These are phyloP conservation scores for Candida silvatica DNA, from an alignment of 805 yeast genomes.

Conservation along the genomic window DNA sequence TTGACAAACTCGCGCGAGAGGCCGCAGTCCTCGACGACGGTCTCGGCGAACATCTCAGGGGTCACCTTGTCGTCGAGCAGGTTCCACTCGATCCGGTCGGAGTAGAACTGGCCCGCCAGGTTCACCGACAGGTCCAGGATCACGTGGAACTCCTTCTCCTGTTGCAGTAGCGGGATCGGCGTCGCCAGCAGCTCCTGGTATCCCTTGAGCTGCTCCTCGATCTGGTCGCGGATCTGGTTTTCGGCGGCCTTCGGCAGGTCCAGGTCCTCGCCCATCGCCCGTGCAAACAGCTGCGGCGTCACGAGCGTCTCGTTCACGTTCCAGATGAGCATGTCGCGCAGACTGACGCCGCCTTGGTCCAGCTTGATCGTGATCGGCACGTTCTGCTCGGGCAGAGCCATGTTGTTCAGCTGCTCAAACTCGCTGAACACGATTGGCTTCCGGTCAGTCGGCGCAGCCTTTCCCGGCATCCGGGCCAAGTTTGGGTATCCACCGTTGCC, in stretches of 20 bases:
- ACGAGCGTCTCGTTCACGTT: conserved; percentile 54
- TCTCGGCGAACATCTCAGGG: conserved; percentile 79
- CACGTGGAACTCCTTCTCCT: conserved; percentile 54
- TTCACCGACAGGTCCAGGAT: conserved; percentile 76
- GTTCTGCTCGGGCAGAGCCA: conserved; percentile 33
- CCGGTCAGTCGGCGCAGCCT: conserved; percentile 31
- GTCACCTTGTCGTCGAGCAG: conserved; percentile 43
- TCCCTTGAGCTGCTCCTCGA: conserved; percentile 75
- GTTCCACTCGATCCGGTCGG: conserved; percentile 95
- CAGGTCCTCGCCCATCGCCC: conserved; percentile 71
- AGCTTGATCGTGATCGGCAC: conserved; percentile 62
- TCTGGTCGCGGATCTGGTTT: conserved; percentile 55
- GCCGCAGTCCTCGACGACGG: conserved; percentile 80
- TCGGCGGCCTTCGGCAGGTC: conserved; percentile 67
- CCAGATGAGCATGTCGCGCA: conserved; percentile 71
- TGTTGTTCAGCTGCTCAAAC: conserved; percentile 24
- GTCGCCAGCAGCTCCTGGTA: conserved; percentile 54
- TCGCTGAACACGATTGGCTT: conserved; percentile 25
- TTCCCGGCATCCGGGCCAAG: conserved; percentile 26
- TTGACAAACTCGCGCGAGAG: conserved; percentile 78
- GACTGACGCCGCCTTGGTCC: conserved; percentile 44
- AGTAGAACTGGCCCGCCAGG: conserved; percentile 73
- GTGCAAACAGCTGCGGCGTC: conserved; percentile 69
- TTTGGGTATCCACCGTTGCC: conserved; percentile 11
- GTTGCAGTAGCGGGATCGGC: conserved; percentile 25